These are phyloP conservation scores for Tuber magnatum DNA, from an alignment of 495 filamentous ascomycete species.

Conservation along the genomic window DNA sequence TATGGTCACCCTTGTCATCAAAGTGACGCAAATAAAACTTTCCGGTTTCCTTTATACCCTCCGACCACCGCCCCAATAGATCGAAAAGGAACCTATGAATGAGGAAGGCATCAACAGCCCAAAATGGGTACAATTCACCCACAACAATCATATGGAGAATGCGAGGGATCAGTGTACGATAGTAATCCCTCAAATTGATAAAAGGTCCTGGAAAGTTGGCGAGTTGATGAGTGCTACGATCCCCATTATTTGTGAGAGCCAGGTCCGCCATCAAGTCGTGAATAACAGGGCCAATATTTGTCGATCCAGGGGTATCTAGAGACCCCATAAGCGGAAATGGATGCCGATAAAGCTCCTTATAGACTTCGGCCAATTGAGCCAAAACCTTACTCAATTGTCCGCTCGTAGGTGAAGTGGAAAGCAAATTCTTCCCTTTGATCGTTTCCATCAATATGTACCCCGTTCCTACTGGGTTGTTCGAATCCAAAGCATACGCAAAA, in stretches of 20 bases:
- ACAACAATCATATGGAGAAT: neutral
- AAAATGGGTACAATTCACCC: slow-evolving; percentile 1
- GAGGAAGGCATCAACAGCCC: slow-evolving; percentile 2
- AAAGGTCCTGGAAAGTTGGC: neutral
- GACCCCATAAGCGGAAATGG: neutral
- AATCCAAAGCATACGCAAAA: slow-evolving; percentile 34
- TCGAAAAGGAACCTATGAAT: slow-evolving; percentile 40
- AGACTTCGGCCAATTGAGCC: slow-evolving; percentile 45
- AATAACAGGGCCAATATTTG: neutral
- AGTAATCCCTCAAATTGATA: neutral
- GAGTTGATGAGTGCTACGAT: neutral
- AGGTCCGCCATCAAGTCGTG: neutral
- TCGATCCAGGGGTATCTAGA: slow-evolving; percentile 1
- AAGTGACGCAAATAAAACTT: slow-evolving; percentile 46
- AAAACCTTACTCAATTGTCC: slow-evolving; percentile 42
- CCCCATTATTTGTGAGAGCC: neutral
- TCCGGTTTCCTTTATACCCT: slow-evolving; percentile 16
- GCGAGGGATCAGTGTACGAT: neutral
- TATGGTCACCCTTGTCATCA: slow-evolving; percentile 48
- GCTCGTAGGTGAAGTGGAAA: slow-evolving; percentile 35
- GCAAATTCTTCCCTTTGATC: slow-evolving; percentile 40
- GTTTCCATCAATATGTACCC: slow-evolving; percentile 45
- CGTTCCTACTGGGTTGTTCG: slow-evolving; percentile 41
- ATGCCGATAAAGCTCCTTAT: slow-evolving; percentile 39
- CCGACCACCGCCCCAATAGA: slow-evolving; percentile 38